Percentiles rank a stretch among this genome's conserved stretches.
Evolutionary conservation across 2,329 filamentous ascomycete species (phyloP).

Genomic region (Pseudocercospora macadamiae): DNA sequence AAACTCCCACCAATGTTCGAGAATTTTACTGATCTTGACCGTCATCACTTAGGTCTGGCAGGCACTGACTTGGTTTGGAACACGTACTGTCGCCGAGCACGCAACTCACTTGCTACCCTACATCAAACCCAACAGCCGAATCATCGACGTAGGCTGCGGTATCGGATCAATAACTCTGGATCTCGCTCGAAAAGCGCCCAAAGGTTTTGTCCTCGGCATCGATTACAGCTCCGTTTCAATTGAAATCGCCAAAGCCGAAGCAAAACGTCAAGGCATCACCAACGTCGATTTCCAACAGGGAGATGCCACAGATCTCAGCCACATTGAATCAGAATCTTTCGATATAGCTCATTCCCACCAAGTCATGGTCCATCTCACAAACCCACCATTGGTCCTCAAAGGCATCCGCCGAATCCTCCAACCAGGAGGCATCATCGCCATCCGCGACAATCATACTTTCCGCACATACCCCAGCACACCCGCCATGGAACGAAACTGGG

Average conservation of each 20-base stretch:
- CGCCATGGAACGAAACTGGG: constrained; percentile 18
- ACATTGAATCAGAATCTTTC: constrained; percentile 41
- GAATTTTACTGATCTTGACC: not conserved
- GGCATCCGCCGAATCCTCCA: constrained; percentile 59
- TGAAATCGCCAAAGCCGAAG: constrained; percentile 8
- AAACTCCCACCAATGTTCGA: not conserved
- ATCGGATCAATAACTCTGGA: constrained; percentile 49
- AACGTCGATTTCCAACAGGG: constrained; percentile 19
- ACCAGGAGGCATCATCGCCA: constrained; percentile 55
- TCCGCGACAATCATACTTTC: constrained; percentile 38
- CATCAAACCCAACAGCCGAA: constrained; percentile 34
- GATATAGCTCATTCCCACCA: constrained; percentile 63
- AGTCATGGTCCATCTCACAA: constrained; percentile 57
- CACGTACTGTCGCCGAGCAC: constrained; percentile 47
- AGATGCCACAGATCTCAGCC: constrained; percentile 8
- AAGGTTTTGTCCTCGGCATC: constrained; percentile 43
- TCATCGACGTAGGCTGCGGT: constrained; percentile 51
- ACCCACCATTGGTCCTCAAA: constrained; percentile 52
- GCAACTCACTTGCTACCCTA: constrained; percentile 16
- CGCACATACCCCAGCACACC: constrained; percentile 10
- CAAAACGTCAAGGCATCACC: constrained; percentile 8
- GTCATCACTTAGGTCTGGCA: not conserved
- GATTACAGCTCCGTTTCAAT: constrained; percentile 37
- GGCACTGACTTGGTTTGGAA: not conserved
- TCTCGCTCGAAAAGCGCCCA: constrained; percentile 34